Conservation (phyloP, 2,329 filamentous ascomycete genomes). For the Colletotrichum higginsianum region DNA sequence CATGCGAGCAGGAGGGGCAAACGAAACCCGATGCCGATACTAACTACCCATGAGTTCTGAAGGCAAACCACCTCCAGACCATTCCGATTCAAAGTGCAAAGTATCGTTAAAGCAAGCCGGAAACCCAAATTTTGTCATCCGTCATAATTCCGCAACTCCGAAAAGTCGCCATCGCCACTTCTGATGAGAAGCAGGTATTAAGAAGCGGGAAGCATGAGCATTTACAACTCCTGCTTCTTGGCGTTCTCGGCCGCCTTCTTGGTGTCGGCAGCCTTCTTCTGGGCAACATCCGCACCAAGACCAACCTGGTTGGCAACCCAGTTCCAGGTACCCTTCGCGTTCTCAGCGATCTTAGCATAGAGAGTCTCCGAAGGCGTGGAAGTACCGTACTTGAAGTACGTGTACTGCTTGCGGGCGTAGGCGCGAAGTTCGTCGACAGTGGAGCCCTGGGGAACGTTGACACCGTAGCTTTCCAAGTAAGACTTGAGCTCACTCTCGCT, state of each 20-base stretch:
- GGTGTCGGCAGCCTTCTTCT: conserved; percentile 60
- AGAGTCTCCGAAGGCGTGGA: conserved; percentile 75
- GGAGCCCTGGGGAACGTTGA: conserved; percentile 77
- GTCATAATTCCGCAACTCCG: conserved; percentile 28
- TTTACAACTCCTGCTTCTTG: conserved; percentile 65
- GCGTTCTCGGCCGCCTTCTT: conserved; percentile 50
- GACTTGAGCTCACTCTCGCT: conserved; percentile 80
- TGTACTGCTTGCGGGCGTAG: conserved; percentile 79
- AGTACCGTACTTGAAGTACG: conserved; percentile 84
- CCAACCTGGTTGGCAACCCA: conserved; percentile 67
- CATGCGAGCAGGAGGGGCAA: background rate
- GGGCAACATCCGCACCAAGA: conserved; percentile 62
- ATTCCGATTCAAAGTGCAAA: conserved; percentile 31
- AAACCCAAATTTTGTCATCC: conserved; percentile 42
- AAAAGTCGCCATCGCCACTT: conserved; percentile 14
- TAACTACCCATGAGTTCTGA: background rate
- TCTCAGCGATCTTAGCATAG: conserved; percentile 73
- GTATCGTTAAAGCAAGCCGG: conserved; percentile 31
- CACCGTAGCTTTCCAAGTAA: conserved; percentile 85
- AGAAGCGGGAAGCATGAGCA: background rate
- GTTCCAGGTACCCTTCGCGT: conserved; percentile 62
- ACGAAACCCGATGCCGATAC: conserved; percentile 17
- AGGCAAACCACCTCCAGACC: conserved; percentile 19
- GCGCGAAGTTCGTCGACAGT: conserved; percentile 79
- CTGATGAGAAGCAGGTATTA: background rate